phyloP scores from a whole-genome alignment of 139 green algal genomes.

The Yamagishiella unicocca region DNA sequence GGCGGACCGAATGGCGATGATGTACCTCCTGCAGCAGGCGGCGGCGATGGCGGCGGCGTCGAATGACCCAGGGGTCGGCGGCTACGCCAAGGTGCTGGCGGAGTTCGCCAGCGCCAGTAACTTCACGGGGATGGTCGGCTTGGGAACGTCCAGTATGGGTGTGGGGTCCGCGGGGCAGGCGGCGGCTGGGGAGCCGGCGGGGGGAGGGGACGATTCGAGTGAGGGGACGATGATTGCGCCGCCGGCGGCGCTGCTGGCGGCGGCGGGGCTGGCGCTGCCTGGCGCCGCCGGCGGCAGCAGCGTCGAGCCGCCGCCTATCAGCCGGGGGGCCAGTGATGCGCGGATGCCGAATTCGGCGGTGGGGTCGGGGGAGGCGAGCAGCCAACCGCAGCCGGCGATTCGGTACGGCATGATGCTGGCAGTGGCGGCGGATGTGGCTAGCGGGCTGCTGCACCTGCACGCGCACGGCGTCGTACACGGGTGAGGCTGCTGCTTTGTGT shows the following conservation, averaged over 20 bases:
- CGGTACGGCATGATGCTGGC: conserved; percentile 35
- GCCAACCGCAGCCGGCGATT: conserved; percentile 2
- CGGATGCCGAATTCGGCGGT: background rate
- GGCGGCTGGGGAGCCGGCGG: background rate
- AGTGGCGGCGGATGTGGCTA: conserved; percentile 20
- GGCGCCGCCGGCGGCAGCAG: background rate
- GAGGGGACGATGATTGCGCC: conserved; percentile 13
- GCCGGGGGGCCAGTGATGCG: background rate
- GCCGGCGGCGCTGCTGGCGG: background rate
- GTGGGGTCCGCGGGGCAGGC: background rate
- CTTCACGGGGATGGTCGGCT: background rate
- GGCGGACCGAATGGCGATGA: conserved; percentile 26
- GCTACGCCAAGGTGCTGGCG: conserved; percentile 9
- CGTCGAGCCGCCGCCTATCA: background rate
- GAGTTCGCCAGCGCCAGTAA: background rate
- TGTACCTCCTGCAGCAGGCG: conserved; percentile 36
- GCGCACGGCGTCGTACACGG: conserved; percentile 32
- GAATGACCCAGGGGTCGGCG: background rate
- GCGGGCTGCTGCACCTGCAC: conserved; percentile 40
- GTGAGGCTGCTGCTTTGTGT: background rate
- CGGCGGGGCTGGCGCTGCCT: background rate
- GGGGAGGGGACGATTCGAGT: background rate
- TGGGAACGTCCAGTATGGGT: background rate
- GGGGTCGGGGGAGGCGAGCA: background rate
- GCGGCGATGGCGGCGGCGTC: background rate